Conservation (phyloP, 2,329 filamentous ascomycete genomes). For the Trichoderma koningiopsis region DNA sequence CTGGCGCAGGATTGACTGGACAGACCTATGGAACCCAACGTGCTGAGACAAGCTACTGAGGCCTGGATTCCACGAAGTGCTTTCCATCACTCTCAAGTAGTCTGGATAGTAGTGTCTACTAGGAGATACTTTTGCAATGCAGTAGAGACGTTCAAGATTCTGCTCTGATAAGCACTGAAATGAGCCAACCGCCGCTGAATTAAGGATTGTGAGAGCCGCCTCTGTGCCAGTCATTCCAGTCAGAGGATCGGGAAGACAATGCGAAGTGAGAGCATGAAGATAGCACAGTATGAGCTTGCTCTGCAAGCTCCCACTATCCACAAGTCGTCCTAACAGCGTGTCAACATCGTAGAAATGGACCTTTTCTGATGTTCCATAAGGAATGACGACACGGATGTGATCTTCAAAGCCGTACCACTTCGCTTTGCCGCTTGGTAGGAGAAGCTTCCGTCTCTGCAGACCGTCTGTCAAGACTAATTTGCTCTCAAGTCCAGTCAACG, state of each 20-base stretch:
- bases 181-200: constrained; percentile 53
- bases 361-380: background rate
- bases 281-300: constrained; percentile 55
- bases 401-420: background rate
- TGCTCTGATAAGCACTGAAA: constrained; percentile 30
- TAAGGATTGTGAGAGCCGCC: constrained; percentile 51
- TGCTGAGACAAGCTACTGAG: no score
- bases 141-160: background rate
- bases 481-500: constrained; percentile 51
- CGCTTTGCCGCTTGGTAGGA: background rate
- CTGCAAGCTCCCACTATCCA: constrained; percentile 52
- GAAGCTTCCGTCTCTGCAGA: background rate
- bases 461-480: constrained; percentile 48
- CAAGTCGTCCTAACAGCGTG: constrained; percentile 49
- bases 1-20: no score
- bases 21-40: no score
- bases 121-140: constrained; percentile 18
- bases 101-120: constrained; percentile 47
- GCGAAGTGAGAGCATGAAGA: constrained; percentile 57
- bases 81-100: constrained; percentile 48
- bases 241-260: constrained; percentile 52
- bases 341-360: constrained; percentile 43
- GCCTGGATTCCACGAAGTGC: no score
- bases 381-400: background rate
- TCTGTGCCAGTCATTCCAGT: constrained; percentile 57